Evolutionary conservation across 2,329 filamentous ascomycete genomes (phyloP).

Genomic region (Aspergillus fischeri): DNA sequence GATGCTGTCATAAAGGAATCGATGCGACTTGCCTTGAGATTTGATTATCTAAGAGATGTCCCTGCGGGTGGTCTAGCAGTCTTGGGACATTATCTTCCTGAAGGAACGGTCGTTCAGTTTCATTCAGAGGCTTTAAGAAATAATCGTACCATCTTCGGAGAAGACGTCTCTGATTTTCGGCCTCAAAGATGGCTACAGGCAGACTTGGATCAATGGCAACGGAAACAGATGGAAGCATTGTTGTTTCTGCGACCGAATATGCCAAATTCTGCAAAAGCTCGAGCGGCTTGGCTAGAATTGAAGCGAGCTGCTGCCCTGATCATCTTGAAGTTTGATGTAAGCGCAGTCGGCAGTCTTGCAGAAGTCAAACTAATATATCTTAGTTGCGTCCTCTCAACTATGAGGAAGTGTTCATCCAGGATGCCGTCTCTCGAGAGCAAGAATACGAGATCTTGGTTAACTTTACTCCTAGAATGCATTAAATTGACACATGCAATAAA

Average conservation of each 20-base stretch:
- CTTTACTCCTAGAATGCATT: constrained; percentile 2
- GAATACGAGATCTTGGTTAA: not conserved
- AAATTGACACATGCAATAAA: not conserved
- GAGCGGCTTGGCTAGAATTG: constrained; percentile 11
- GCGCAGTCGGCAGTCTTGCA: not conserved
- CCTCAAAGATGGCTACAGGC: constrained; percentile 15
- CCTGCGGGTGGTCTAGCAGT: not conserved
- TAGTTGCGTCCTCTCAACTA: constrained; percentile 2
- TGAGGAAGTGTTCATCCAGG: not conserved
- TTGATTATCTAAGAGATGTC: not conserved
- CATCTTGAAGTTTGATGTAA: constrained; percentile 12
- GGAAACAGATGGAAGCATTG: constrained; percentile 9
- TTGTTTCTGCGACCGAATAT: constrained; percentile 2
- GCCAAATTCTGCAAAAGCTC: not conserved
- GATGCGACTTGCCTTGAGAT: constrained; percentile 1
- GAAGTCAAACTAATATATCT: not conserved
- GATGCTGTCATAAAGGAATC: constrained; percentile 17
- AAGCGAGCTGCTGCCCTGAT: constrained; percentile 14
- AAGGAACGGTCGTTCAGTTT: constrained; percentile 6
- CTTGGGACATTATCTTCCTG: not conserved
- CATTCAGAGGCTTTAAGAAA: constrained; percentile 4
- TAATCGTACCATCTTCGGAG: constrained; percentile 6
- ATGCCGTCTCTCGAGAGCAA: not conserved
- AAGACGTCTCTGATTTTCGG: constrained; percentile 2
- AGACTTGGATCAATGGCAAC: not conserved